phyloP scores from a whole-genome alignment of 495 filamentous ascomycete species.

The Annulohypoxylon maeteangense region DNA sequence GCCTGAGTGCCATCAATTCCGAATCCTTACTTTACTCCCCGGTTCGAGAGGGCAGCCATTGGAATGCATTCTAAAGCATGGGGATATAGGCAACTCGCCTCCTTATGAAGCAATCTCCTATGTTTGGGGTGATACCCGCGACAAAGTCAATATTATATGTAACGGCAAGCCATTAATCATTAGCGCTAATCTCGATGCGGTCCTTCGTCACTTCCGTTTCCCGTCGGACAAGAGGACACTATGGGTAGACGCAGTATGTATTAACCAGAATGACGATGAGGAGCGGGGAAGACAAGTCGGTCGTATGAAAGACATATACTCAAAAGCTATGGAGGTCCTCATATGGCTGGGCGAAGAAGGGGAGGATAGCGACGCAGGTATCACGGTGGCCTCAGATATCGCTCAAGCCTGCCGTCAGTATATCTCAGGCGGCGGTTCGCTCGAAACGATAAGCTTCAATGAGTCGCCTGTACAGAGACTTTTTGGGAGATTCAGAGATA shows the following conservation, averaged over 20 bases:
- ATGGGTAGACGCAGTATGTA: slow-evolving; percentile 40
- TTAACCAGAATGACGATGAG: slow-evolving; percentile 35
- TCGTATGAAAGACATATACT: slow-evolving; percentile 42
- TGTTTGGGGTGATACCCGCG: slow-evolving; percentile 34
- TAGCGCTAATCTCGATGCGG: slow-evolving; percentile 9
- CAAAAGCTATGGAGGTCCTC: slow-evolving; percentile 21
- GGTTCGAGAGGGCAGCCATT: slow-evolving; percentile 20
- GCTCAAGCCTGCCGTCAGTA: slow-evolving; percentile 25
- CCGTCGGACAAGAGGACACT: slow-evolving; percentile 27
- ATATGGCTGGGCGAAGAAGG: slow-evolving; percentile 42
- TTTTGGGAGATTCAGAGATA: slow-evolving; percentile 32
- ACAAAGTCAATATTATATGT: slow-evolving; percentile 26
- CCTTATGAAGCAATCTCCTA: slow-evolving; percentile 46
- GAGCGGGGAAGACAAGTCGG: slow-evolving; percentile 36
- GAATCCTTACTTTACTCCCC: slow-evolving; percentile 34
- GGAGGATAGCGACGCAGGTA: slow-evolving; percentile 28
- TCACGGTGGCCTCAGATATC: slow-evolving; percentile 26
- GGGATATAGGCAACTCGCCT: slow-evolving; percentile 33
- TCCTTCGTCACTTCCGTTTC: slow-evolving; percentile 29
- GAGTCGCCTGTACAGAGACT: slow-evolving; percentile 8
- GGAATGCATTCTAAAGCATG: slow-evolving; percentile 32
- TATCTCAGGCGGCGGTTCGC: slow-evolving; percentile 10
- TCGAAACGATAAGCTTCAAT: slow-evolving; percentile 24
- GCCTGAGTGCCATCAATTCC: slow-evolving; percentile 31
- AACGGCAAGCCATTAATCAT: slow-evolving; percentile 26